These are phyloP conservation scores for Globisporangium mamillatum DNA, from an alignment of 352 stramenopile species.

Conservation along the genomic window DNA sequence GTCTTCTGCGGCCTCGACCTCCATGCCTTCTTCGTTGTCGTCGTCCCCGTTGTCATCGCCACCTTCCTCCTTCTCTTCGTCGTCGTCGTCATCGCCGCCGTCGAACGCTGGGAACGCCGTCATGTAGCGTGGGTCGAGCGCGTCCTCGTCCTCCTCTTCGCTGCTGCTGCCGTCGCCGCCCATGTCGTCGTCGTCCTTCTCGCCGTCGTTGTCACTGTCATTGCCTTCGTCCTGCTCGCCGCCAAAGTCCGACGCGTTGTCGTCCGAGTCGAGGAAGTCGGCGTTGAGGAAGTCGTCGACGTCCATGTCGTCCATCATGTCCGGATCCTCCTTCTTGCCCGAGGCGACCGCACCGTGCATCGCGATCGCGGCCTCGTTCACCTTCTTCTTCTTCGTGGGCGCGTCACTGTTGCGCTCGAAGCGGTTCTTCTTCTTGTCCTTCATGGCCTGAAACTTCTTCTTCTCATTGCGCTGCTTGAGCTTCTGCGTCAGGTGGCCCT, in stretches of 20 bases:
- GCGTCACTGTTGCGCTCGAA: constrained; percentile 66
- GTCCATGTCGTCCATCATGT: constrained; percentile 89
- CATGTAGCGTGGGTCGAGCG: constrained; percentile 79
- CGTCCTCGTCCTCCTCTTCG: constrained; percentile 82
- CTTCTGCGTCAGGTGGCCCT: constrained; percentile 72
- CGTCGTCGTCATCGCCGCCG: constrained; percentile 24
- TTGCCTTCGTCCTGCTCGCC: constrained; percentile 22
- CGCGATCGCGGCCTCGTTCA: constrained; percentile 22
- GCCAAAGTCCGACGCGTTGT: constrained; percentile 22
- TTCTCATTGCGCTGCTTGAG: constrained; percentile 85
- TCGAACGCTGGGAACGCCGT: constrained; percentile 31
- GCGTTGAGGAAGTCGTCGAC: constrained; percentile 85
- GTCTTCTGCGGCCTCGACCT: constrained; percentile 20
- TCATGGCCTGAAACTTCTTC: constrained; percentile 78
- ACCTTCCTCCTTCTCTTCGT: constrained; percentile 1
- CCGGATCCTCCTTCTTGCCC: constrained; percentile 52
- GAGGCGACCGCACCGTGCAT: background rate
- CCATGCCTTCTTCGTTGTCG: constrained; percentile 15
- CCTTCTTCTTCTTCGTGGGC: constrained; percentile 43
- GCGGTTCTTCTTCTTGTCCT: constrained; percentile 72
- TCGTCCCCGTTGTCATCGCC: constrained; percentile 17
- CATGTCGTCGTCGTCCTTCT: constrained; percentile 41
- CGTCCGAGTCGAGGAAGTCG: constrained; percentile 78
- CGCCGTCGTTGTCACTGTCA: constrained; percentile 23
- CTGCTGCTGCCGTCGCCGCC: constrained; percentile 58